Evolutionary conservation across 345 rosid species (phyloP).

Genomic region (Carallia brachiata): DNA sequence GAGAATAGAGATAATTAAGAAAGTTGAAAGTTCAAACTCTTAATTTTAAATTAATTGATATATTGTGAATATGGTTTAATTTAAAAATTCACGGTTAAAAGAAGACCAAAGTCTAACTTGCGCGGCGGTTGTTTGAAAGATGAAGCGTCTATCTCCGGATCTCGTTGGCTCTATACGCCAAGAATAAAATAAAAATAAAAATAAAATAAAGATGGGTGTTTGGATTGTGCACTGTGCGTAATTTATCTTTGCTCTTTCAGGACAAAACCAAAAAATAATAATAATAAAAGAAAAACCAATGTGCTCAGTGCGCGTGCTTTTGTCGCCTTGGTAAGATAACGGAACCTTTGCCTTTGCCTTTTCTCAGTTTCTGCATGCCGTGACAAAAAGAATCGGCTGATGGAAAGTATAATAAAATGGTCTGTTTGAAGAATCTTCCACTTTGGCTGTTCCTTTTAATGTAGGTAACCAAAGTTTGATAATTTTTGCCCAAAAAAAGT

Average conservation of each 20-base stretch:
- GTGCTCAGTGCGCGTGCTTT: constrained; percentile 36
- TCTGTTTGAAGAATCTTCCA: constrained; percentile 20
- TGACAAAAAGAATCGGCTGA: background rate
- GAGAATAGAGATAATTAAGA: background rate
- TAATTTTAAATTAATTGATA: too few relatives aligned
- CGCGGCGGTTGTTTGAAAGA: background rate
- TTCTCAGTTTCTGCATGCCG: background rate
- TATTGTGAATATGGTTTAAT: too few relatives aligned
- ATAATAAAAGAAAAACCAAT: too few relatives aligned
- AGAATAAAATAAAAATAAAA: background rate
- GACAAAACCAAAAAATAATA: background rate
- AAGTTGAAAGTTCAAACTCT: too few relatives aligned
- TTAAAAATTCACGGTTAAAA: background rate
- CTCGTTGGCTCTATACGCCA: constrained; percentile 1
- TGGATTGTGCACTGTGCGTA: constrained; percentile 9
- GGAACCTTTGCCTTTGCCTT: background rate
- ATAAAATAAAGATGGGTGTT: too few relatives aligned
- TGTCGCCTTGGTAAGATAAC: constrained; percentile 11
- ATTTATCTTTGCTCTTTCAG: constrained; percentile 8
- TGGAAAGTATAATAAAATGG: background rate
- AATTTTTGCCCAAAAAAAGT: too few relatives aligned
- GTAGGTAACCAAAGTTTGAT: too few relatives aligned
- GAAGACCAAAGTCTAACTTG: constrained; percentile 17
- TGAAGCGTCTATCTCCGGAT: background rate
- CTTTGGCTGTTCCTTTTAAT: background rate